phyloP scores from a whole-genome alignment of 2,329 filamentous ascomycete genomes.

The Thelonectria blattea region DNA sequence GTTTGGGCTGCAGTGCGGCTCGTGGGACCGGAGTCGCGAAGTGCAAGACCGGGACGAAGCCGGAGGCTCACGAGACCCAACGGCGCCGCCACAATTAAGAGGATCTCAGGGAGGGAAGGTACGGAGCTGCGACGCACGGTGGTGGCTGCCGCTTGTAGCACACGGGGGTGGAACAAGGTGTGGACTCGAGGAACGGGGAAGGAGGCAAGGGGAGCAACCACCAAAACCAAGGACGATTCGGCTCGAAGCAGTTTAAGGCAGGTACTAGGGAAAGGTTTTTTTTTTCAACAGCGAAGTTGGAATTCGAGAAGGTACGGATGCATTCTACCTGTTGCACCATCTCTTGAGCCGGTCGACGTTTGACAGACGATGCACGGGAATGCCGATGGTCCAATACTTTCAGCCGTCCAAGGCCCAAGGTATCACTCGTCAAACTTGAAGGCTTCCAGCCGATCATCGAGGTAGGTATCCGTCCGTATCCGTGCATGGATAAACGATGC shows the following conservation, averaged over 20 bases:
- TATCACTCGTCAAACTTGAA: too few species aligned
- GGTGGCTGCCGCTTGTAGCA: constrained; percentile 3
- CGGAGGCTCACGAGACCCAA: constrained; percentile 36
- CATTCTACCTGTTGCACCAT: not conserved
- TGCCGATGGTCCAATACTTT: not conserved
- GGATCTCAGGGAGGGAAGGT: constrained; percentile 1
- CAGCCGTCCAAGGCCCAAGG: not conserved
- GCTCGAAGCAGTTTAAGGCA: not conserved
- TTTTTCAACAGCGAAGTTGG: not conserved
- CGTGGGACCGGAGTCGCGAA: constrained; percentile 39
- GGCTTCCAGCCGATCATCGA: too few species aligned
- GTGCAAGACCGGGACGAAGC: constrained; percentile 37
- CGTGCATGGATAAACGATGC: constrained; percentile 18
- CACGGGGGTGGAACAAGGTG: constrained; percentile 16
- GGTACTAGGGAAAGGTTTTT: not conserved
- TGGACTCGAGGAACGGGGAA: constrained; percentile 6
- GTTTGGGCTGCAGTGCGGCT: constrained; percentile 12
- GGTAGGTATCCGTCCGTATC: too few species aligned
- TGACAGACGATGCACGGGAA: not conserved
- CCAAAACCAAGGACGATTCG: not conserved
- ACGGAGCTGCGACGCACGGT: constrained; percentile 13
- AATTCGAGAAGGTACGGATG: not conserved
- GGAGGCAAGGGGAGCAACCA: not conserved
- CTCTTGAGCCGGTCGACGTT: not conserved
- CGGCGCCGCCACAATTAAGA: constrained; percentile 28